Base-by-base conservation (phyloP, 2,329 filamentous ascomycete genomes). In the Claviceps sp. region DNA sequence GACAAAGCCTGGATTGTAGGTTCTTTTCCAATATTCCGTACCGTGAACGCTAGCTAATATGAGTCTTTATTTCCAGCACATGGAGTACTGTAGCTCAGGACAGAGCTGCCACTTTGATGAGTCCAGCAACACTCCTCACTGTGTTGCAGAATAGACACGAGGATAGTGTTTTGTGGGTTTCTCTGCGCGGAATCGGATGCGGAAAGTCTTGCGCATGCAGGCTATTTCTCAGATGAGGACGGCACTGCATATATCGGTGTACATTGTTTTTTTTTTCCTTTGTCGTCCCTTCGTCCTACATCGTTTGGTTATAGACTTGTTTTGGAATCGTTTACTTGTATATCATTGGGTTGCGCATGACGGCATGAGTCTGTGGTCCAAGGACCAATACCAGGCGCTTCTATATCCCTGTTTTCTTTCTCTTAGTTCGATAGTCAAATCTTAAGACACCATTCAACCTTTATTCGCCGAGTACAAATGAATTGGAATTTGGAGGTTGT, bases 1-100 rank as follows among this genome's bases (percentile, higher is more conserved):
- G 23, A 46, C 8, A 5, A n/a, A 20, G 8, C n/a, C 29, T 52
- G 50, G 50, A 42, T 52, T 16, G 50, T 52, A 48, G 17, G 46
- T 47, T 42, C 8, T 14, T 14, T 29, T 8, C 26, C 8, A 9
- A 29, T 29, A 9, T 3, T 29, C 8, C 26, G 8, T 11, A 11
- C 26, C 2, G 1, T 34, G 16, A 37, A 36, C 14, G 20, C 40
- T 43, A 43, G 22, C 40, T 17, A 43, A 38, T 11, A 45, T 36
- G 14, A 29, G 26, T 8, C 9, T 29, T 29, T 29, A 2, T 6
- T 17, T 37, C 13, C 20, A 51, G 49, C 34, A 20, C 43, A 14
- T 45, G 9, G 34, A 16, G 14, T 14, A 42, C 8, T 51, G 49
- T 16, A 13, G 36, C 37, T 37, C 43, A 20, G 49, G 43, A 38